Conservation (phyloP, 2,329 filamentous ascomycete genomes). For the Phaeoacremonium minimum region DNA sequence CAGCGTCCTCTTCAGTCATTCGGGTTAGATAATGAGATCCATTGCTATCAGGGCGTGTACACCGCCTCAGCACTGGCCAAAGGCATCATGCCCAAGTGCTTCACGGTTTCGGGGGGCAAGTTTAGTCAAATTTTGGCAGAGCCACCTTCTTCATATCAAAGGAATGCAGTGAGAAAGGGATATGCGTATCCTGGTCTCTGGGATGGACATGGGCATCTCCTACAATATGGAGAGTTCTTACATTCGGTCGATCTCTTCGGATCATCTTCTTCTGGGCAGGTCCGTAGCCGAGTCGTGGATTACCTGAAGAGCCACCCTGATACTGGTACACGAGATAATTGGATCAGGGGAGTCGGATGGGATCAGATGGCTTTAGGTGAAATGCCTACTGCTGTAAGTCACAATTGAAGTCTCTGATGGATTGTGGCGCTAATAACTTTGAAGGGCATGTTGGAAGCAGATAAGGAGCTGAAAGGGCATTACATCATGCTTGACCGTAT, state of each 20-base stretch:
- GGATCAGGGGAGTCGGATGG: slow-evolving; percentile 67
- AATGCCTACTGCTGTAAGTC: slow-evolving; percentile 61
- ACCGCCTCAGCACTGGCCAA: slow-evolving; percentile 27
- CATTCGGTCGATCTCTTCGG: slow-evolving; percentile 63
- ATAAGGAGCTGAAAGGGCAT: slow-evolving; percentile 44
- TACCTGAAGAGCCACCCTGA: slow-evolving; percentile 47
- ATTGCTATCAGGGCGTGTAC: slow-evolving; percentile 34
- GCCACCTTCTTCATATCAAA: slow-evolving; percentile 20
- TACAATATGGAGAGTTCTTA: slow-evolving; percentile 62
- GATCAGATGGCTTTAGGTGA: slow-evolving; percentile 61
- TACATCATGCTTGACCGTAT: slow-evolving; percentile 68
- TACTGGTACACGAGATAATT: slow-evolving; percentile 49
- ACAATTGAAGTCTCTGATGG: slow-evolving; percentile 43
- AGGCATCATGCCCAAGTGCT: slow-evolving; percentile 42
- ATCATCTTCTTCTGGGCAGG: slow-evolving; percentile 47
- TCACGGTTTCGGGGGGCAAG: slow-evolving; percentile 46
- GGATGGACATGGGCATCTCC: slow-evolving; percentile 66
- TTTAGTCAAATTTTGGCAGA: slow-evolving; percentile 42
- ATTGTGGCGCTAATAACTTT: too few relatives aligned
- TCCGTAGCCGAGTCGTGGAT: slow-evolving; percentile 42
- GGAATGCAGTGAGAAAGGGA: slow-evolving; percentile 32
- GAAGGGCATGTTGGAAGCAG: slow-evolving; percentile 50
- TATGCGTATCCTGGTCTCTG: slow-evolving; percentile 64
- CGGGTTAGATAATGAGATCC: slow-evolving; percentile 14
- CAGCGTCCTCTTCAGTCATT: slow-evolving; percentile 7